A percentile compares a stretch with the other conserved stretches of the same genome.
Evolutionary conservation across 148 eudicot species (phyloP).

Genomic region (Dianthus caryophyllus): DNA sequence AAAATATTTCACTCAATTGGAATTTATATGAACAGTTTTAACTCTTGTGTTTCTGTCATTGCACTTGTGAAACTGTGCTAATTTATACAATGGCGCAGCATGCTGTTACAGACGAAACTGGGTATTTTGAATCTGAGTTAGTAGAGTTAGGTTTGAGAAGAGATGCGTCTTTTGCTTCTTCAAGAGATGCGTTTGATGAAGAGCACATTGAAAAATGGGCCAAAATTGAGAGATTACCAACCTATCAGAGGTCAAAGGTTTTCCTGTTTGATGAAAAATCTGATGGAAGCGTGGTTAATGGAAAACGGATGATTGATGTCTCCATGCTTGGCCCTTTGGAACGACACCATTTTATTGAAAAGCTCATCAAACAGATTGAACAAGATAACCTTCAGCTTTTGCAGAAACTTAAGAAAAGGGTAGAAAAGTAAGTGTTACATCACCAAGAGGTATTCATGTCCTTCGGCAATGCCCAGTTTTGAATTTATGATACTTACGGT

Average conservation of each 20-base stretch:
- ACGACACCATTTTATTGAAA: slow-evolving; percentile 63
- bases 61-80: slow-evolving; percentile 12
- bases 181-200: slow-evolving; percentile 34
- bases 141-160: slow-evolving; percentile 40
- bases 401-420: slow-evolving; percentile 64
- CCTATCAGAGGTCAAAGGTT: slow-evolving; percentile 57
- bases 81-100: slow-evolving; percentile 36
- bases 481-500: not conserved
- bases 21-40: not conserved
- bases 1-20: not conserved
- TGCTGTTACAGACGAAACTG: slow-evolving; percentile 33
- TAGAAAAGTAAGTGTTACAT: slow-evolving; percentile 49
- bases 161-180: slow-evolving; percentile 30
- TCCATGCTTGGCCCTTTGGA: slow-evolving; percentile 64
- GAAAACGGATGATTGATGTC: slow-evolving; percentile 55
- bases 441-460: not conserved
- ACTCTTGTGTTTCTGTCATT: not conserved
- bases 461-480: not conserved
- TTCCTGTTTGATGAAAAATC: slow-evolving; percentile 46
- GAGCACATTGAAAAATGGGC: slow-evolving; percentile 51
- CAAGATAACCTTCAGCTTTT: slow-evolving; percentile 73
- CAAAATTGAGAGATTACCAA: slow-evolving; percentile 64
- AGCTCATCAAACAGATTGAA: slow-evolving; percentile 72
- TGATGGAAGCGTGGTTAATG: slow-evolving; percentile 29
- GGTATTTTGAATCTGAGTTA: slow-evolving; percentile 36